phyloP scores from a whole-genome alignment of 164 flowering plant species.

The Euptelea pleiosperma region DNA sequence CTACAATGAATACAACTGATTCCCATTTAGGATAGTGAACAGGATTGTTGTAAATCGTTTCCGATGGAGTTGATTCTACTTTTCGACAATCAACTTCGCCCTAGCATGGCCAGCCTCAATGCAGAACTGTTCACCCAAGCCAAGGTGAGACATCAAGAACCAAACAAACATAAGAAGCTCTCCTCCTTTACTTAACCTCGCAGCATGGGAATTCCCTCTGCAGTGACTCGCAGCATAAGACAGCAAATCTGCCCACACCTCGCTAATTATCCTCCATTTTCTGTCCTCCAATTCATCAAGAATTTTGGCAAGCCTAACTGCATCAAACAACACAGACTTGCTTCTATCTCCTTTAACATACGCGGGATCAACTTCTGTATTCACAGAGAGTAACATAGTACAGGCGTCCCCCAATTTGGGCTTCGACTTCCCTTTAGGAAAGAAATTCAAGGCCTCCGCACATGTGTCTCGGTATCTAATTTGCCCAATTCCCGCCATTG shows the following conservation, averaged over 20 bases:
- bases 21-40: no score
- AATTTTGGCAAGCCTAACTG: constrained; percentile 13
- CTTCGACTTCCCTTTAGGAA: neutral
- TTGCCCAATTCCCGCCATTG: constrained; percentile 10
- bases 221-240: constrained; percentile 17
- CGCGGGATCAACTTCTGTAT: neutral
- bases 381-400: neutral
- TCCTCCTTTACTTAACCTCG: constrained; percentile 20
- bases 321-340: constrained; percentile 25
- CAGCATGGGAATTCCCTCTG: constrained; percentile 15
- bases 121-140: constrained; percentile 22
- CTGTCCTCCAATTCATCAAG: neutral
- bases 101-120: constrained; percentile 16
- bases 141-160: constrained; percentile 27
- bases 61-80: no score
- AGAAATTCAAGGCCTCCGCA: constrained; percentile 17
- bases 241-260: constrained; percentile 12
- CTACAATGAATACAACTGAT: no score
- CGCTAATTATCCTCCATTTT: constrained; percentile 12
- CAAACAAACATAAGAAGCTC: constrained; percentile 24
- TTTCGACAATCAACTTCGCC: constrained; percentile 7
- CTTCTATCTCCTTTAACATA: constrained; percentile 21
- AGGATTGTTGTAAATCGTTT: no score
- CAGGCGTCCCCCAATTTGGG: neutral
- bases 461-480: constrained; percentile 20